These are phyloP conservation scores for Naumovozyma baii DNA, from an alignment of 805 yeast species.

Conservation along the genomic window DNA sequence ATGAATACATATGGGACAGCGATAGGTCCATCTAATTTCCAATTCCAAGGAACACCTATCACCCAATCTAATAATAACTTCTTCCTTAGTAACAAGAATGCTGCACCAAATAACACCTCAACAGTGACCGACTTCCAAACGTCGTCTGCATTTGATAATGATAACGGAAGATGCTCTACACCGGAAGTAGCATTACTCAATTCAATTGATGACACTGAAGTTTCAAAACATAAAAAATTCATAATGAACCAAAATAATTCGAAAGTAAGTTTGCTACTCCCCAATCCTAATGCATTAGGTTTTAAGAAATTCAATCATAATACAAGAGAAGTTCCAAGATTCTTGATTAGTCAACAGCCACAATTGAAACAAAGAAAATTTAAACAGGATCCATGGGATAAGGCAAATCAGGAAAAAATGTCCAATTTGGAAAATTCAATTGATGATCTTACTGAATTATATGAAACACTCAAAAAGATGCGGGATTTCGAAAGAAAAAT, in stretches of 20 bases:
- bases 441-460: constrained; percentile 58
- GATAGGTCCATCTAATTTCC: constrained; percentile 11
- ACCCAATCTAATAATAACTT: constrained; percentile 5
- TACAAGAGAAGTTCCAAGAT: constrained; percentile 29
- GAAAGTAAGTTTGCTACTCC: constrained; percentile 19
- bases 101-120: constrained; percentile 1
- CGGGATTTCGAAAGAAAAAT: constrained; percentile 63
- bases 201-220: not conserved
- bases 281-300: constrained; percentile 18
- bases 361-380: constrained; percentile 24
- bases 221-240: constrained; percentile 1
- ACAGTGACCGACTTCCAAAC: no score
- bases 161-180: not conserved
- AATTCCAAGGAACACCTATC: constrained; percentile 4
- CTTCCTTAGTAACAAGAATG: constrained; percentile 3
- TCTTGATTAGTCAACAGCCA: constrained; percentile 32
- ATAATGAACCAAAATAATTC: constrained; percentile 1
- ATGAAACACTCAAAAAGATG: constrained; percentile 64
- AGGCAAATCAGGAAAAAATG: constrained; percentile 58
- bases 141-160: not conserved
- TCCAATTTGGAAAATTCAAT: constrained; percentile 39
- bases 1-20: constrained; percentile 14
- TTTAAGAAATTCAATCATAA: constrained; percentile 12
- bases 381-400: constrained; percentile 56
- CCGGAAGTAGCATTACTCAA: not conserved